phyloP scores from a whole-genome alignment of 2,329 filamentous ascomycete genomes.

The Trichophyton equinum region DNA sequence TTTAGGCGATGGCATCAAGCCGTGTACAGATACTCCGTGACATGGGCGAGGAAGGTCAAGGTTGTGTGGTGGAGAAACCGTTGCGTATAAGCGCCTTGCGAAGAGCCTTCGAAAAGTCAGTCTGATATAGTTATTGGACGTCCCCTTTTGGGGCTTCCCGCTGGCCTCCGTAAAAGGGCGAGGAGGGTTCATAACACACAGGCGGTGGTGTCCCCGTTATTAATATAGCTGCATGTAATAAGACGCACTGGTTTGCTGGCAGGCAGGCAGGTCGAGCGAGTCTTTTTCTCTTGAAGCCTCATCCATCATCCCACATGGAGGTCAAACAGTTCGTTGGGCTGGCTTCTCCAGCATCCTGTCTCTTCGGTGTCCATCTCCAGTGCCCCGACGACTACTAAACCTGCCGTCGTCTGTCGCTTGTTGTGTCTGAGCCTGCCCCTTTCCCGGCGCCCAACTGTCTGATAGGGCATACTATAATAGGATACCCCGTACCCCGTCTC shows the following conservation, averaged over 20 bases:
- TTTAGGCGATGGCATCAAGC: neutral
- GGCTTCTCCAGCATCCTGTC: neutral
- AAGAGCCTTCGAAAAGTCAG: neutral
- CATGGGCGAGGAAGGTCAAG: neutral
- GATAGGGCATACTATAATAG: no score
- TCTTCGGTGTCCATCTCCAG: neutral
- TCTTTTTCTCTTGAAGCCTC: neutral
- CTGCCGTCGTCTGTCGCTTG: neutral
- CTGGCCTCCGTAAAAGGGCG: neutral
- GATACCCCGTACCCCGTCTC: neutral
- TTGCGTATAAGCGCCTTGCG: neutral
- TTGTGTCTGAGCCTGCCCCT: neutral
- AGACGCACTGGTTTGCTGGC: slow-evolving; percentile 1
- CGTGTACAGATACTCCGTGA: neutral
- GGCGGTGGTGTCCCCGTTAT: neutral
- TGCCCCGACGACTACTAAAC: neutral
- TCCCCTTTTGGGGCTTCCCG: neutral
- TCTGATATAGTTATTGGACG: neutral
- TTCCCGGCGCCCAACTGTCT: no score
- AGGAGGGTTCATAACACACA: neutral
- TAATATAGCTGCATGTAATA: slow-evolving; percentile 4
- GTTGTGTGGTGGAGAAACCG: neutral
- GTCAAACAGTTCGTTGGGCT: slow-evolving; percentile 2
- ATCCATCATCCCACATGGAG: slow-evolving; percentile 1
- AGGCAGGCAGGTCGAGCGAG: neutral